Evolutionary conservation across 202 grass and related monocot species (phyloP).

Genomic region (Alloteropsis angusta): DNA sequence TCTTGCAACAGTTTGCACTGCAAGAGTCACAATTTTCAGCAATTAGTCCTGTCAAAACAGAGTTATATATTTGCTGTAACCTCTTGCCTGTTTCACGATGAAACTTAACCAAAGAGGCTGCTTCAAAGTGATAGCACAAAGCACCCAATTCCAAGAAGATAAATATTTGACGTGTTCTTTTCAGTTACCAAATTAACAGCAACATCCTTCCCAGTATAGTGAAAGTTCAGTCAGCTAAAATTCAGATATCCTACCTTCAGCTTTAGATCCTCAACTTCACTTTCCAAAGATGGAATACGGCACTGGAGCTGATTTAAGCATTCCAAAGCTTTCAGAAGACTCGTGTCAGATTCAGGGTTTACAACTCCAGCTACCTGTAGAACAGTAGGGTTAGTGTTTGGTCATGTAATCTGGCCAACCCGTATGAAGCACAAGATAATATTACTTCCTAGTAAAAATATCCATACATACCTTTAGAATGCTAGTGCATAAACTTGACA

Average conservation of each 20-base stretch:
- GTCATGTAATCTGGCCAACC: slow-evolving; percentile 11
- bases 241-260: slow-evolving; percentile 42
- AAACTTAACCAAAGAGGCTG: neutral
- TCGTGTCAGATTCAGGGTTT: slow-evolving; percentile 31
- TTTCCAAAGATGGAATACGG: slow-evolving; percentile 53
- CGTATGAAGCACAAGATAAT: neutral
- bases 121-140: neutral
- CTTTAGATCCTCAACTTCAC: slow-evolving; percentile 56
- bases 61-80: neutral
- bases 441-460: neutral
- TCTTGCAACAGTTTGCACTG: slow-evolving; percentile 72
- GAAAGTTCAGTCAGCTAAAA: neutral
- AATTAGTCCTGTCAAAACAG: neutral
- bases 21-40: neutral
- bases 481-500: slow-evolving; percentile 48
- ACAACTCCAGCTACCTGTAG: slow-evolving; percentile 61
- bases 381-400: slow-evolving; percentile 24
- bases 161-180: neutral
- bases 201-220: neutral
- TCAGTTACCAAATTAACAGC: neutral
- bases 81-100: neutral
- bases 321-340: slow-evolving; percentile 51
- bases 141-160: neutral
- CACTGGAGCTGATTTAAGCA: slow-evolving; percentile 52
- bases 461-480: slow-evolving; percentile 60